phyloP scores from a whole-genome alignment of 164 flowering plant species.

The Vitis rotundifolia region DNA sequence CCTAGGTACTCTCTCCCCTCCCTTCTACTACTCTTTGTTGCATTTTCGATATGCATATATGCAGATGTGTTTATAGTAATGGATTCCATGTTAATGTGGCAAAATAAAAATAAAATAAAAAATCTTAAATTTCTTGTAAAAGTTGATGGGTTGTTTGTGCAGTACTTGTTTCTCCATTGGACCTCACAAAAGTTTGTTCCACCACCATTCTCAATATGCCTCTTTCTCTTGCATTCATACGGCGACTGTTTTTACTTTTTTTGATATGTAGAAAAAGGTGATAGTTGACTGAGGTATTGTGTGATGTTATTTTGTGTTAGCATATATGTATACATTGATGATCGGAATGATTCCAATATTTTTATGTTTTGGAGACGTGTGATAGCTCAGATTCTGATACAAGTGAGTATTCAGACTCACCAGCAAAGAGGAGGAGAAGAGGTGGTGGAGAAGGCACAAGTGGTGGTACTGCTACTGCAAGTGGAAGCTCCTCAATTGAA shows the following conservation, averaged over 20 bases:
- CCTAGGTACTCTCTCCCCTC: conserved; percentile 34
- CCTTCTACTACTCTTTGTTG: not conserved
- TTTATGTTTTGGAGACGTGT: conserved; percentile 31
- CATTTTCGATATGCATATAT: too few species aligned
- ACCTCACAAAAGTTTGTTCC: too few species aligned
- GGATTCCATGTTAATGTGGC: too few species aligned
- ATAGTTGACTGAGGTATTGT: not conserved
- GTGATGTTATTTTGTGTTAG: conserved; percentile 1
- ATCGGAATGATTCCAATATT: conserved; percentile 8
- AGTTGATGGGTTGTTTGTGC: too few species aligned
- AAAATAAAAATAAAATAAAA: too few species aligned
- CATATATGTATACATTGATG: not conserved
- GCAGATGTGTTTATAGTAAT: too few species aligned
- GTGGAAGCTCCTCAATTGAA: conserved; percentile 21
- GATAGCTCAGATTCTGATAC: conserved; percentile 66
- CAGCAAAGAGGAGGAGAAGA: conserved; percentile 62
- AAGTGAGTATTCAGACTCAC: conserved; percentile 62
- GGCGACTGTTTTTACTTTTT: not conserved
- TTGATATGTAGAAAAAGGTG: not conserved
- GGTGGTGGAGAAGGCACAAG: conserved; percentile 23
- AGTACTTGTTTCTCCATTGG: too few species aligned
- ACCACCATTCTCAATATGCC: not conserved
- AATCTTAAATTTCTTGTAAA: too few species aligned
- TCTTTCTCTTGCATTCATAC: not conserved
- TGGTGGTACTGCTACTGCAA: conserved; percentile 7